A percentile compares a stretch with the other conserved stretches of the same genome.
These are phyloP conservation scores for Aegilops tauschii DNA, from an alignment of 176 grass and related monocot genomes.

Conservation along the genomic window DNA sequence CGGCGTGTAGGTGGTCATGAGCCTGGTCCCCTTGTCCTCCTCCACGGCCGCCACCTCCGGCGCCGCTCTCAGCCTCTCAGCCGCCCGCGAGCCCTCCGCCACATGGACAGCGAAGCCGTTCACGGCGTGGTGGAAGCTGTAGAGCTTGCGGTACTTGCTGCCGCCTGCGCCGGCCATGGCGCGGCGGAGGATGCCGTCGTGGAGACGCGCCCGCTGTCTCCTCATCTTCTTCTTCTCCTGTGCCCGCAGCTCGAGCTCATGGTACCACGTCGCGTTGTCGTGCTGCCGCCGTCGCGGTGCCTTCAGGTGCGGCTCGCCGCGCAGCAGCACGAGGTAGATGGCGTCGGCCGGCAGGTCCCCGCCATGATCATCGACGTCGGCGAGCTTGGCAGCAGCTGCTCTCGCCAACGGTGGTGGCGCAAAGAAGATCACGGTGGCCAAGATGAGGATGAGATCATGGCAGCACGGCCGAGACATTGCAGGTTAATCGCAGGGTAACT, in stretches of 20 bases:
- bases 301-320: background rate
- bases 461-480: no score
- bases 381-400: no score
- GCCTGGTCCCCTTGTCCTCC: constrained; percentile 41
- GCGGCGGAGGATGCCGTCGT: constrained; percentile 45
- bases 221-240: background rate
- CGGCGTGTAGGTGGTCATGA: constrained; percentile 69
- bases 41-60: constrained; percentile 44
- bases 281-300: background rate
- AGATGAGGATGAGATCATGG: no score
- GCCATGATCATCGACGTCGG: background rate
- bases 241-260: background rate
- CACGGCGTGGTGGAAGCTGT: constrained; percentile 64
- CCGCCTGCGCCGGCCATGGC: background rate
- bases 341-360: background rate
- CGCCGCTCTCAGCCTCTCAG: constrained; percentile 30
- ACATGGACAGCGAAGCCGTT: constrained; percentile 68
- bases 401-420: no score
- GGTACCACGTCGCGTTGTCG: no score
- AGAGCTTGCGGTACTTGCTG: constrained; percentile 40
- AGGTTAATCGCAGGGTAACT: no score
- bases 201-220: constrained; percentile 17
- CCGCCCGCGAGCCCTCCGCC: constrained; percentile 16
- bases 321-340: constrained; percentile 17
- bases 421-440: no score